Base-by-base conservation (phyloP, 768 basidiomycete genomes). In the Imleria badia region DNA sequence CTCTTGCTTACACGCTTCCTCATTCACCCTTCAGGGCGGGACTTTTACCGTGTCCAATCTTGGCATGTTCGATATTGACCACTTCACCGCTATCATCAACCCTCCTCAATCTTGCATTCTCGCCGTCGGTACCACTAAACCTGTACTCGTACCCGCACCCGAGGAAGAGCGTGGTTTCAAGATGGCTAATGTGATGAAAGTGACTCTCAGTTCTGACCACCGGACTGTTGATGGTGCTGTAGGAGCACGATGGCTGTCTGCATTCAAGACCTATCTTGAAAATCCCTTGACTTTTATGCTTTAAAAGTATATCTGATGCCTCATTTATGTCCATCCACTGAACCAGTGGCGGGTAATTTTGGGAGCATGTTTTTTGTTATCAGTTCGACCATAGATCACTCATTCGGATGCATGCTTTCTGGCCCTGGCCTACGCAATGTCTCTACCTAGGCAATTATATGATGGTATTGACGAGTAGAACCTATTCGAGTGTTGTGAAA, bases 1-100 rank as follows among this genome's bases (percentile, higher is more conserved):
- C 11, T 40, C 20, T 53, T 45, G 10, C 45, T 29, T 43, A 48
- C 9, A 11, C 3, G 20, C 6, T 35, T 45, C 43, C 42, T 56
- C 17, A 61, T 42, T 36, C 34, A 7, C 26, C 45, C 45, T 42
- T 31, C 54, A 94, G 89, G 97, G 97, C 51, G 97, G 97, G 45
- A 91, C 95, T 13, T 98, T 99, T 78, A 98, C 97, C 41, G 92
- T 99, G 71, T 99, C 97, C 55, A 99, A 99, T 77, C 81, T 99
- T 52, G 97, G 97, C 74, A 99, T 99, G 97, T 97, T 81, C 69
- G 95, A 90, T 58, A 83, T 98, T 66, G 83, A 86, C 51, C 89
- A 94, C 74, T 99, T 99, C 75, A 98, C 95, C 14, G 97, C 97
- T 44, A 98, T 99, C 77, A 96, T 99, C 83, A 99, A 99, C 80